Evolutionary conservation across 306 rosid species (phyloP).

Genomic region (Prinsepia uniflora): DNA sequence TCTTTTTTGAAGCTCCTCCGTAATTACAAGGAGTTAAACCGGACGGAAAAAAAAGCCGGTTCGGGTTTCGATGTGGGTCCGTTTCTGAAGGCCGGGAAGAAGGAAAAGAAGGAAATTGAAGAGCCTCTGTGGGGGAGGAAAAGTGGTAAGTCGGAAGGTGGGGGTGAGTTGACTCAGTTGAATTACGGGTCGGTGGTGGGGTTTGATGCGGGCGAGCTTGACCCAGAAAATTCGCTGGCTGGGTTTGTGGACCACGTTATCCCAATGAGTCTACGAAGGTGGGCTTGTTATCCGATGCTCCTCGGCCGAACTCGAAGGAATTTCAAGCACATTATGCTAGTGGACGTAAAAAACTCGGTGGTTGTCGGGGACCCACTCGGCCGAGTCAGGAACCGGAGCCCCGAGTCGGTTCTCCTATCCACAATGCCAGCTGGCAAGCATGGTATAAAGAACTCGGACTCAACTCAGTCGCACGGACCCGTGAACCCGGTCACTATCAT

Average conservation of each 20-base stretch:
- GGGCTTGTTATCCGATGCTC: slow-evolving; percentile 91
- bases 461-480: slow-evolving; percentile 21
- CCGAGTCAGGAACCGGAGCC: slow-evolving; percentile 44
- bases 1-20: slow-evolving; percentile 47
- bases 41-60: slow-evolving; percentile 14
- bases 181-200: slow-evolving; percentile 79
- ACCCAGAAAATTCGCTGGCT: slow-evolving; percentile 81
- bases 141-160: neutral
- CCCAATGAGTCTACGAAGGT: slow-evolving; percentile 60
- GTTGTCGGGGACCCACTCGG: slow-evolving; percentile 55
- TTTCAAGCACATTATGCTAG: slow-evolving; percentile 67
- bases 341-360: slow-evolving; percentile 41
- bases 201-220: slow-evolving; percentile 71
- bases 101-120: slow-evolving; percentile 26
- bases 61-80: slow-evolving; percentile 40
- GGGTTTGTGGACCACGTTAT: slow-evolving; percentile 62
- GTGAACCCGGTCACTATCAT: slow-evolving; percentile 47
- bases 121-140: slow-evolving; percentile 71
- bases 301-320: slow-evolving; percentile 68
- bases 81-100: slow-evolving; percentile 33
- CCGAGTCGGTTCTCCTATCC: slow-evolving; percentile 52
- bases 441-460: slow-evolving; percentile 35
- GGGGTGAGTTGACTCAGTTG: slow-evolving; percentile 26
- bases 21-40: slow-evolving; percentile 25
- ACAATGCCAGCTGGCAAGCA: slow-evolving; percentile 26